Percentiles rank a stretch among this genome's conserved stretches.
Conservation (phyloP, 2,329 filamentous ascomycete species). For the Celoporthe dispersa region DNA sequence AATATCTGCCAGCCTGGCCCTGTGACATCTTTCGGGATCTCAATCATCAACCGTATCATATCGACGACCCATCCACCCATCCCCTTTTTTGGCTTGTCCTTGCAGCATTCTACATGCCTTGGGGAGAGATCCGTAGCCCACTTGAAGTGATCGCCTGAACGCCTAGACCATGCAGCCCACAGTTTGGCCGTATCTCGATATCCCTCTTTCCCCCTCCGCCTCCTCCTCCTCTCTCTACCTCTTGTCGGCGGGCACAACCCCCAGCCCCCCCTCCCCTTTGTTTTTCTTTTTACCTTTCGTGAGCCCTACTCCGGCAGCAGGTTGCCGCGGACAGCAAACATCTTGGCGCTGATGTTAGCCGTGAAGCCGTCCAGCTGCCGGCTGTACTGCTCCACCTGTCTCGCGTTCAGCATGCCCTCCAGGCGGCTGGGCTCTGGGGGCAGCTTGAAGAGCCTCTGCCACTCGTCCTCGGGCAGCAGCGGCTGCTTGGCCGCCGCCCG, state of each 20-base stretch:
- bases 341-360: constrained; percentile 88
- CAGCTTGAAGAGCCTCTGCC: constrained; percentile 97
- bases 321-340: constrained; percentile 90
- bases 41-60: background rate
- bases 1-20: background rate
- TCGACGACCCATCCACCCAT: background rate
- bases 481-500: constrained; percentile 85
- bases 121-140: background rate
- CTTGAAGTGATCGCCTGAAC: constrained; percentile 22
- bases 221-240: background rate
- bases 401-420: constrained; percentile 91
- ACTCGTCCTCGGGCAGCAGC: constrained; percentile 92
- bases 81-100: background rate
- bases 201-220: too few species aligned
- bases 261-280: background rate
- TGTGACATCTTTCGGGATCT: background rate
- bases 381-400: constrained; percentile 97
- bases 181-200: constrained; percentile 14
- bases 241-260: too few species aligned
- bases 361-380: constrained; percentile 97
- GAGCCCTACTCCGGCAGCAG: constrained; percentile 59
- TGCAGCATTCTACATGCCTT: background rate
- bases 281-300: background rate
- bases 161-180: constrained; percentile 24
- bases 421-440: constrained; percentile 91